Evolutionary conservation across 2,329 filamentous ascomycete genomes (phyloP).

Genomic region (Nigrograna mackinnonii): DNA sequence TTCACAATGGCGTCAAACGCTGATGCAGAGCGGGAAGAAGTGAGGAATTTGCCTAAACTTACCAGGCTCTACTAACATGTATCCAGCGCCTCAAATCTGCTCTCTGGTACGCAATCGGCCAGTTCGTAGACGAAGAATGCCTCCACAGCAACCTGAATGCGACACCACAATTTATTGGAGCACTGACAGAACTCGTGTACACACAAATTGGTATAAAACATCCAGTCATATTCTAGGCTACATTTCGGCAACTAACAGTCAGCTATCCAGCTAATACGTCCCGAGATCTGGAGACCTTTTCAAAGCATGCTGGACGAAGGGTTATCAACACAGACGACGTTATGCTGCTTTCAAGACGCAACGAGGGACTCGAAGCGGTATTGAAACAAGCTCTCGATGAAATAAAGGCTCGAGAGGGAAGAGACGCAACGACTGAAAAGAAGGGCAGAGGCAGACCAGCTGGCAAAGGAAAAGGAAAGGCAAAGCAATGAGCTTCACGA

Average conservation of each 20-base stretch:
- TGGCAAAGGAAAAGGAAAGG: slow-evolving; percentile 12
- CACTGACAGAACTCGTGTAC: slow-evolving; percentile 79
- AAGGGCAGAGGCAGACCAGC: slow-evolving; percentile 26
- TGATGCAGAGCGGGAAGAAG: slow-evolving; percentile 35
- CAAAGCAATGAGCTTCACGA: neutral
- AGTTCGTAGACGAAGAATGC: slow-evolving; percentile 83
- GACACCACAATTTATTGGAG: slow-evolving; percentile 86
- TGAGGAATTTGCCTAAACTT: slow-evolving; percentile 3
- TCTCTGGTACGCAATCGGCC: slow-evolving; percentile 46
- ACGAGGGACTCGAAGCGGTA: slow-evolving; percentile 79
- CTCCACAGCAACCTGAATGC: slow-evolving; percentile 77
- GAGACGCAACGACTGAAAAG: slow-evolving; percentile 11
- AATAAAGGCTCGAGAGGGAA: slow-evolving; percentile 33
- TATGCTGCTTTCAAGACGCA: slow-evolving; percentile 81
- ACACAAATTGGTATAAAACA: slow-evolving; percentile 73
- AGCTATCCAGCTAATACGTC: slow-evolving; percentile 38
- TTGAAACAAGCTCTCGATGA: slow-evolving; percentile 70
- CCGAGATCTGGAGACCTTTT: slow-evolving; percentile 62
- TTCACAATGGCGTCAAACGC: slow-evolving; percentile 31
- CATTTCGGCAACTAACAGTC: neutral
- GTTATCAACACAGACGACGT: slow-evolving; percentile 87
- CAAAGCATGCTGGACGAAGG: slow-evolving; percentile 76
- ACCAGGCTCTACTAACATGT: slow-evolving; percentile 2
- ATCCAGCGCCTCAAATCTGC: slow-evolving; percentile 52
- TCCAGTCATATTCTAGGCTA: neutral